phyloP scores from a whole-genome alignment of 2,329 filamentous ascomycete genomes.

The Pseudogymnoascus sp. region DNA sequence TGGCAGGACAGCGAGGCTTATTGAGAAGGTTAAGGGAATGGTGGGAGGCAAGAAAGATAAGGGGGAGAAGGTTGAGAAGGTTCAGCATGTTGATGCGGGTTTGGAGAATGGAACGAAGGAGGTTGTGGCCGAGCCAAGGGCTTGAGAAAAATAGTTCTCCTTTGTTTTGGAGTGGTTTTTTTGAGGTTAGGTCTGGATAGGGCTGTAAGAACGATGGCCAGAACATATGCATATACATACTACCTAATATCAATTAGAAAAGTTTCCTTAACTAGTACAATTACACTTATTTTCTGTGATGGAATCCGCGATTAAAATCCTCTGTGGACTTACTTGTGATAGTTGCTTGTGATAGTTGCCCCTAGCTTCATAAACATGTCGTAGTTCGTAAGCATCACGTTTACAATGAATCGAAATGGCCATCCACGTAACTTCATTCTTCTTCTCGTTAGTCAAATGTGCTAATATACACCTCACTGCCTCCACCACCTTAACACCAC shows the following conservation, averaged over 20 bases:
- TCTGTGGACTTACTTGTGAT: no score
- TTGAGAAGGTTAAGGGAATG: slow-evolving; percentile 3
- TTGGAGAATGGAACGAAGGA: not conserved
- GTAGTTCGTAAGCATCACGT: not conserved
- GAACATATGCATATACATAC: not conserved
- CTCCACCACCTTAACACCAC: not conserved
- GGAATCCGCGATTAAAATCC: not conserved
- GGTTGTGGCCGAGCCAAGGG: not conserved
- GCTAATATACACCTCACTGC: not conserved
- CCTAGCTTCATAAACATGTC: not conserved
- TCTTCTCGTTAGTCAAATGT: not conserved
- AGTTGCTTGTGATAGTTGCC: not conserved
- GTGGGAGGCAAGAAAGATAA: not conserved
- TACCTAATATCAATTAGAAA: not conserved
- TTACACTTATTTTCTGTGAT: not conserved
- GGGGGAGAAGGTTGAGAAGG: not conserved
- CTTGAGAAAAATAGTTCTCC: not conserved
- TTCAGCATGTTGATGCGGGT: not conserved
- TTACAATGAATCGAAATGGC: not conserved
- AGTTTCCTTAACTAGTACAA: not conserved
- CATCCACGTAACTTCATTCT: not conserved
- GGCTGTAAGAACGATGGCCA: not conserved
- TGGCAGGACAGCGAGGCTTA: not conserved
- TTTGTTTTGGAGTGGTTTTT: not conserved
- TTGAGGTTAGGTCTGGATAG: not conserved